Conservation (phyloP, 768 basidiomycete genomes). For the Fomitopsis pulvina region DNA sequence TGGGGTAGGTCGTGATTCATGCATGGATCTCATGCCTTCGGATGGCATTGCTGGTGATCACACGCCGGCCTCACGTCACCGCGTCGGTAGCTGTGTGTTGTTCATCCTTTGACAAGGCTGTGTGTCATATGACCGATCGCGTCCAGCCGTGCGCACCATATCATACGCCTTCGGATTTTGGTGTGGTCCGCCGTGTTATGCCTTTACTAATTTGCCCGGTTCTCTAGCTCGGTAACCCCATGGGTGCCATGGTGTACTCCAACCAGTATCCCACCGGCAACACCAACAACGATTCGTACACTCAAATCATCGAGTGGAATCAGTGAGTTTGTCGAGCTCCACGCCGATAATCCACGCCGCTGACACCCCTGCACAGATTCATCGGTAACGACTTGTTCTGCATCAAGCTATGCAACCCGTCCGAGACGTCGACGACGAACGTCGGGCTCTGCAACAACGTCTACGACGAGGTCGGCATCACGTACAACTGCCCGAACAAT, state of each 20-base stretch:
- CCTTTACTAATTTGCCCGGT: no score
- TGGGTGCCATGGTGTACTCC: conserved; percentile 67
- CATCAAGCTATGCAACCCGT: conserved; percentile 65
- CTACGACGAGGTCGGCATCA: conserved; percentile 69
- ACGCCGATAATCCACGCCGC: not conserved
- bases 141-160: no score
- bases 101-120: no score
- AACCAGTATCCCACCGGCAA: conserved; percentile 40
- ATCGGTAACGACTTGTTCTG: conserved; percentile 63
- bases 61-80: no score
- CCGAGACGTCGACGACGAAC: conserved; percentile 34
- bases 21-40: no score
- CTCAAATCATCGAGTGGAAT: conserved; percentile 65
- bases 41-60: no score
- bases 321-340: conserved; percentile 34
- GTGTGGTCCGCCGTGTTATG: no score
- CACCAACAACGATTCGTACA: conserved; percentile 34
- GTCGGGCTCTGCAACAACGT: conserved; percentile 61
- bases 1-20: conserved; percentile 26
- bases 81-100: no score
- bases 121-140: no score
- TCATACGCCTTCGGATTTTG: no score
- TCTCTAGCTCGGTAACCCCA: conserved; percentile 67
- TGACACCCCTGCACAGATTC: conserved; percentile 40
- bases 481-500: conserved; percentile 63